Conservation (phyloP, 352 stramenopile species). For the Phytophthora sansomeana region DNA sequence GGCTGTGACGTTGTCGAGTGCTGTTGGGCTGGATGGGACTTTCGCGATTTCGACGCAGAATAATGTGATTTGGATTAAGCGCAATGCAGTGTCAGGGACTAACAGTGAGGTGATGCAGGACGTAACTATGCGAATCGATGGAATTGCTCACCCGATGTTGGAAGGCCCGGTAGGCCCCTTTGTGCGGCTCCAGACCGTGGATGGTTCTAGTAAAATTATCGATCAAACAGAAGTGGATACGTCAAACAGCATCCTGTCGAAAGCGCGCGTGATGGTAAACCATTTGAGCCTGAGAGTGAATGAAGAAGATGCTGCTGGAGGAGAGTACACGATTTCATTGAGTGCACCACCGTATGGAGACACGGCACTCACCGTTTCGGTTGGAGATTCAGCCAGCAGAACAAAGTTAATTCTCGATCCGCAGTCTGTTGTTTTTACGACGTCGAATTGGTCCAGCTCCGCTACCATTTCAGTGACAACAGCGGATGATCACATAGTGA, state of each 20-base stretch:
- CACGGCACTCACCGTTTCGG: conserved; percentile 20
- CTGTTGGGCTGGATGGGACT: conserved; percentile 40
- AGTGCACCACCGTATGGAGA: conserved; percentile 45
- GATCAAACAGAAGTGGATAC: conserved; percentile 62
- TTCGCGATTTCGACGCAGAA: conserved; percentile 22
- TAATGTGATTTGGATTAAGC: conserved; percentile 37
- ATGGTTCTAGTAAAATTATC: conserved; percentile 48
- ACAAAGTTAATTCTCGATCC: conserved; percentile 41
- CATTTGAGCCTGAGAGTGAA: conserved; percentile 26
- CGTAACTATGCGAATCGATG: conserved; percentile 40
- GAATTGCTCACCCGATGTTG: conserved; percentile 52
- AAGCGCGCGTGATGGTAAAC: conserved; percentile 52
- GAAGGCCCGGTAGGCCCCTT: conserved; percentile 60
- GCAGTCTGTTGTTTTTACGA: conserved; percentile 43
- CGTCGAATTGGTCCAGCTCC: conserved; percentile 52
- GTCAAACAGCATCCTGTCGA: conserved; percentile 40
- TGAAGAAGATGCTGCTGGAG: conserved; percentile 36
- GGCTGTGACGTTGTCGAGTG: conserved; percentile 25
- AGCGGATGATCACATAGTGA: conserved; percentile 36
- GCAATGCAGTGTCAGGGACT: conserved; percentile 28
- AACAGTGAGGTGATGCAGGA: conserved; percentile 34
- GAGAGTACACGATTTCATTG: conserved; percentile 53
- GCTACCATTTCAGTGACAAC: conserved; percentile 38
- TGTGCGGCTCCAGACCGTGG: conserved; percentile 62
- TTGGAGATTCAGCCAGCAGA: conserved; percentile 21